Base-by-base conservation (phyloP, 441 rosid species). In the Corymbia calophylla region DNA sequence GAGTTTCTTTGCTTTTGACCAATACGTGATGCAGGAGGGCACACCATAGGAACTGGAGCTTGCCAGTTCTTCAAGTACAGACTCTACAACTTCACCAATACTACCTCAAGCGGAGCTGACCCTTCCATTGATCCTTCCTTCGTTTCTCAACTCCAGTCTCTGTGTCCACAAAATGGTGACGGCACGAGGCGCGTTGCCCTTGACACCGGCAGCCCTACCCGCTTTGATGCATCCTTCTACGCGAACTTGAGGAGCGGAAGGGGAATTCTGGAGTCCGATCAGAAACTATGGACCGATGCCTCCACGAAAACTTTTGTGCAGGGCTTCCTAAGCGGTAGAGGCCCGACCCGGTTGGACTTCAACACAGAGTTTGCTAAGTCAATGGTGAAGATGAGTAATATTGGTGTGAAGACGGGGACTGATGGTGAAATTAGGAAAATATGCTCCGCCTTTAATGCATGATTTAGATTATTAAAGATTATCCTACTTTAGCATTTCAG, bases 301-400 rank as follows among this genome's bases (percentile, higher is more conserved):
- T 87, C 97, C 48, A 96, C 97, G 15, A 91, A 89, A 89, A 54
- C 92, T 18, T n/a, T 95, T 3, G 95, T 97, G 44, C 94, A 94
- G 49, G 90, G 92, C 2, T 91, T 94, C 60, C 90, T 94, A 13
- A 91, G 91, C 14, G 23, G 94, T 9, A 90, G 96, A 51, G 93
- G 94, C 13, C 88, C 93, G 82, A 91, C 88, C 11, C 60, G 66
- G 70, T 66, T 90, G 53, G 91, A 32, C 13, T 97, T 95, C 44
- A 93, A 92, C 88, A 68, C 58, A 6, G 96, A 96, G 90, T 97
- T 97, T 19, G 96, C 91, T 4, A 92, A 87, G 90, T 95, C 97
- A 16, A 97, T 97, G 98, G 94, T 93, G 44, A 97, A 94, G 92
- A 95, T 97, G 99, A 94, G 97, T 81, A 94, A 95, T 21, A 94